Base-by-base conservation (phyloP, 1,284 basidiomycete species). In the Leccinum pachyderme region DNA sequence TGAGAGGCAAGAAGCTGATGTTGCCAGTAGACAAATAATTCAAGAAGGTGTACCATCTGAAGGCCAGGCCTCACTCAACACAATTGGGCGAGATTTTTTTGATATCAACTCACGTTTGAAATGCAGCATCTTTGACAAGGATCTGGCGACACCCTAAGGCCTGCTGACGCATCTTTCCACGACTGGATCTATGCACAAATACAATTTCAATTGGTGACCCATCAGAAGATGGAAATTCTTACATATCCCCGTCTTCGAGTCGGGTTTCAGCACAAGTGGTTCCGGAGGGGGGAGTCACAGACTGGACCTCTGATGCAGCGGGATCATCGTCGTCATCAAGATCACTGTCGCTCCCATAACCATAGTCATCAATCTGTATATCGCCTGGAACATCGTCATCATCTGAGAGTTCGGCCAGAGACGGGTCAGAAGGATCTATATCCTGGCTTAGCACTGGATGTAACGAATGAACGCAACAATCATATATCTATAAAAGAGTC, bases 271-370 rank as follows among this genome's bases (percentile, higher is more conserved):
- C 3, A 6, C 18, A 18, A 18, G 18, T 45, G n/a, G 53, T 52
- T 29, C 46, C 9, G 4, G n/a, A 9, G 18, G 47, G 11, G 22
- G 33, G 4, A 7, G 24, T 37, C 4, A 7, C 13, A 45, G 29
- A 39, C 4, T 22, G 18, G 28, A 39, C 11, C 22, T 55, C 52
- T 2, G 12, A 3, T 1, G 7, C 15, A 43, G 25, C 7, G 25
- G 24, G 12, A 15, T 43, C 41, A 1, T 56, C 51, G 3, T 61
- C 56, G 2, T 63, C 61, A 8, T 72, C 68, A 24, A 71, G 65
- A 32, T 68, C 66, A 12, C 69, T 68, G 45, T 68, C 68, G 6
- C 65, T 67, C 25, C 7, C 64, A 48, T 71, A 68, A 39, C 35
- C 35, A 39, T 39, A 39, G 9, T 39, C 2, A 5, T 39, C n/a